Conservation (phyloP, 495 filamentous ascomycete genomes). For the Zalerion maritima region DNA sequence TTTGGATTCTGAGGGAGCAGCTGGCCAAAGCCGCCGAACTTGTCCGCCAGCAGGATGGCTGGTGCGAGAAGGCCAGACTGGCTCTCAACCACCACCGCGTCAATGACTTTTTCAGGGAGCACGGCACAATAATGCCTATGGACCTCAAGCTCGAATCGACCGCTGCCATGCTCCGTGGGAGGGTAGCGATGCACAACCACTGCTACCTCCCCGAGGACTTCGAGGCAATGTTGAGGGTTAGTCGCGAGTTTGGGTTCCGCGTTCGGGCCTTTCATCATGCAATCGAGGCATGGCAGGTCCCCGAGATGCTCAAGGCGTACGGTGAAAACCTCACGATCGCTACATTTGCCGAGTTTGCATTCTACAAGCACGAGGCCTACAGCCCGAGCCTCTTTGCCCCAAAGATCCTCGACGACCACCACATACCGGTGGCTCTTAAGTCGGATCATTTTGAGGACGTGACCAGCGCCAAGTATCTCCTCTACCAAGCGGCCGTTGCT, state of each 20-base stretch:
- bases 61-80: constrained; percentile 26
- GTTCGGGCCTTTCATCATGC: constrained; percentile 40
- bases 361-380: constrained; percentile 39
- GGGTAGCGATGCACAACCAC: constrained; percentile 37
- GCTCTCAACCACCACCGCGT: constrained; percentile 13
- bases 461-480: constrained; percentile 27
- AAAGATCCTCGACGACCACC: constrained; percentile 29
- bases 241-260: constrained; percentile 36
- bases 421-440: constrained; percentile 34
- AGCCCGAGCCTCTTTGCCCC: constrained; percentile 33
- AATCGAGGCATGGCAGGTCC: constrained; percentile 31
- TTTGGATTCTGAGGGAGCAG: constrained; percentile 34
- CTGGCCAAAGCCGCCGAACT: constrained; percentile 30
- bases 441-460: constrained; percentile 26
- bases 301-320: constrained; percentile 32
- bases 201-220: constrained; percentile 39
- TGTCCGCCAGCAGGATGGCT: constrained; percentile 28
- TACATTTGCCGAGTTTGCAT: constrained; percentile 33
- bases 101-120: constrained; percentile 10
- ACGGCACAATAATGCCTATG: constrained; percentile 17
- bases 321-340: constrained; percentile 24
- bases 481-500: constrained; percentile 34
- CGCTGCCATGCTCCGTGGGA: constrained; percentile 32
- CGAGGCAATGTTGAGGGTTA: constrained; percentile 33
- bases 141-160: constrained; percentile 33